Evolutionary conservation across 768 basidiomycete species (phyloP).

Genomic region (Pleurotus sapidus): DNA sequence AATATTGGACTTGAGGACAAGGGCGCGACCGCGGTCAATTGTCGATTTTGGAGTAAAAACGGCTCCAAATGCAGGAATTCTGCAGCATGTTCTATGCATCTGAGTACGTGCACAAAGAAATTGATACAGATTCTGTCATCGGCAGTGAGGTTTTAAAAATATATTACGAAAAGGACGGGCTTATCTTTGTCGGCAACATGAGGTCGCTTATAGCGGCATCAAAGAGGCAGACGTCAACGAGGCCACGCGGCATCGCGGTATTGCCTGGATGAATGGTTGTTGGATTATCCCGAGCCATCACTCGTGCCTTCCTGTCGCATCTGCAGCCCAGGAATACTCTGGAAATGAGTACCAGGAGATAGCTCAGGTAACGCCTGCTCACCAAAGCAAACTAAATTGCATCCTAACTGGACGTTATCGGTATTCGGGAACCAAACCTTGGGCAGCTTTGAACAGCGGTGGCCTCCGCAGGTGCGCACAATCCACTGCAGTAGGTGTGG

Average conservation of each 20-base stretch:
- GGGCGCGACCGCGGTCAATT: too few species aligned
- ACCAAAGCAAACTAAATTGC: too few species aligned
- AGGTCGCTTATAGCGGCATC: constrained; percentile 4
- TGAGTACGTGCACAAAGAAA: background rate
- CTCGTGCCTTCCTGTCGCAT: background rate
- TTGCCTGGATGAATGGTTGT: background rate
- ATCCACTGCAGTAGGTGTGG: too few species aligned
- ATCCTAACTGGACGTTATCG: background rate
- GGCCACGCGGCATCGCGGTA: constrained; percentile 2
- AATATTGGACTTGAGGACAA: too few species aligned
- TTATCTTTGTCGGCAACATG: constrained; percentile 8
- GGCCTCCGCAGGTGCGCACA: too few species aligned
- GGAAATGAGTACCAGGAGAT: background rate
- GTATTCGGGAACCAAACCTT: too few species aligned
- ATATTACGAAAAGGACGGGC: constrained; percentile 7
- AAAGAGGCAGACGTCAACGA: background rate
- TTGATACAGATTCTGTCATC: background rate
- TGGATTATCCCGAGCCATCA: constrained; percentile 2
- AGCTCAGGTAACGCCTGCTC: too few species aligned
- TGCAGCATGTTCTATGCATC: too few species aligned
- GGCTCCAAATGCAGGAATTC: too few species aligned
- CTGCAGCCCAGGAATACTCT: background rate
- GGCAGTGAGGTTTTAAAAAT: background rate
- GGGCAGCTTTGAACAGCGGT: too few species aligned
- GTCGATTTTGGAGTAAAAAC: too few species aligned